Base-by-base conservation (phyloP, 2,329 filamentous ascomycete species). In the Trichophyton simii region DNA sequence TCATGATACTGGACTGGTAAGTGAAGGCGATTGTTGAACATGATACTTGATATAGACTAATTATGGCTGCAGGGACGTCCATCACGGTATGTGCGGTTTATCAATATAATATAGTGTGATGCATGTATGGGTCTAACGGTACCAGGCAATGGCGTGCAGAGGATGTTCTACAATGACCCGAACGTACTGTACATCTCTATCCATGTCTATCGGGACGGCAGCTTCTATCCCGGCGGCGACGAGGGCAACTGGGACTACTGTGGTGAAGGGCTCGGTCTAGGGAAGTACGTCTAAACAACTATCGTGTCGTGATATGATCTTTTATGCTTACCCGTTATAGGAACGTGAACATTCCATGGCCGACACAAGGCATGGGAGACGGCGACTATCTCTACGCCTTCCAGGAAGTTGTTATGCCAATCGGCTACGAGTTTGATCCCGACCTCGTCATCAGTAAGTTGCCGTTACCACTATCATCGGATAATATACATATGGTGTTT, bases 341-440 rank as follows among this genome's bases (percentile, higher is more conserved):
- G 64, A 87, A 87, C 64, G 80, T 87, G 63, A 87, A 87, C 67
- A 84, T 87, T 60, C 85, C 85, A 0, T 87, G 85, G 85, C 87
- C 77, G 46, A 79, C 77, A 2, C 80, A 84, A 65, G 84, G 83
- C 0, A 96, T 99, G 90, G 91, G 91, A 0, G 94, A 99, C 72
- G 91, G 89, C 3, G 94, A 99, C 72, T 99, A 99, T 73, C 84
- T 99, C 76, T 92, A 90, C 57, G 94, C 94, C 1, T 99, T 99
- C 68, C 91, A 99, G 68, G 87, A 91, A 71, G 87, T 97, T 41
- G 86, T 99, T 52, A 96, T 99, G 90, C 94, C 94, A 0, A 94
- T 97, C 62, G 91, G 91, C 0, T 84, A 86, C 52, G 92, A 99
- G 69, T 99, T 97, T 71, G 81, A 94, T 68, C 94, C 94, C 0